Base-by-base conservation (phyloP, 306 rosid genomes). In the Sophora flavescens region DNA sequence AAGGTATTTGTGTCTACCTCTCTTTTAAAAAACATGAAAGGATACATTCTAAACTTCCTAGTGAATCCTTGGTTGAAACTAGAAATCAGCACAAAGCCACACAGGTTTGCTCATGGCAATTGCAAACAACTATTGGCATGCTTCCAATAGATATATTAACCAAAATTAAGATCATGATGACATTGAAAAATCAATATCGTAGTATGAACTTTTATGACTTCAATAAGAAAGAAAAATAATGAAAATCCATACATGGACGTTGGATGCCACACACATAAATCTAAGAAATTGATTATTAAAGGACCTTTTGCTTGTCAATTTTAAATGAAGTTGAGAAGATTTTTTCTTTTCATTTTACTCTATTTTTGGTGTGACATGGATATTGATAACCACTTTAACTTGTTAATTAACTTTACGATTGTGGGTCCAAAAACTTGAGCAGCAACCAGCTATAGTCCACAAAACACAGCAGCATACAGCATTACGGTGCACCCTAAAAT, bases 281-380 rank as follows among this genome's bases (percentile, higher is more conserved):
- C 1, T 28, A 59, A 15, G 3, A 59, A 30, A 12, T 59, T 59
- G 6, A 58, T 58, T 28, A 13, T 30, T 12, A 12, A 32, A 32
- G 5, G 11, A 12, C 33, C 41, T 16, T 28, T 62, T 61, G 16
- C 36, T 39, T 60, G 53, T 62, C 47, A 8, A 62, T 60, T 36
- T 8, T 67, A 60, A 81, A 60, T 59, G 51, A 45, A 47, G 75
- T 50, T 68, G 54, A 63, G 74, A 5, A 30, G 61, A 28, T 26
- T 36, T 15, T 9, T 47, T 36, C 3, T 45, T 17, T 72, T 15
- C 14, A 30, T 8, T 61, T 74, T 16, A 15, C 38, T 41, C 33
- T n/a, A 45, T 15, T 74, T 61, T 48, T 48, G 5, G 50, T 48
- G 5, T 5, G 14, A 47, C 16, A 39, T 48, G 53, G 61, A 61